These are phyloP conservation scores for Cladosporium phlei DNA, from an alignment of 2,329 filamentous ascomycete species.

Conservation along the genomic window DNA sequence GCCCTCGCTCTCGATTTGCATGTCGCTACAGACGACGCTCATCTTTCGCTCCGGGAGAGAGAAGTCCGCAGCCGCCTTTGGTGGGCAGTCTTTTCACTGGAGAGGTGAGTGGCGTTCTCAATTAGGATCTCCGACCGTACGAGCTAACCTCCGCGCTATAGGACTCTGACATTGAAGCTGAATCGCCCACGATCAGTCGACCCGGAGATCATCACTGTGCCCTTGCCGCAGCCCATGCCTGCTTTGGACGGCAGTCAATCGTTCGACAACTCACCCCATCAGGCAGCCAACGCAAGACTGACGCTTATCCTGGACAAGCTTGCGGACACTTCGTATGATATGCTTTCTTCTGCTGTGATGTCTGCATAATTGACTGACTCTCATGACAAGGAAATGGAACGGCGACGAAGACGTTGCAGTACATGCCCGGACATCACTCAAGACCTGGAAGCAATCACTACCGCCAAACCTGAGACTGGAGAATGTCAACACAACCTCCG, in stretches of 20 bases:
- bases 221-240: neutral
- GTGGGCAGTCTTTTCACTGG: conserved; percentile 11
- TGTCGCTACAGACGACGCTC: neutral
- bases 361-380: neutral
- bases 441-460: conserved; percentile 6
- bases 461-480: neutral
- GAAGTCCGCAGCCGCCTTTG: conserved; percentile 6
- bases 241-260: neutral
- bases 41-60: neutral
- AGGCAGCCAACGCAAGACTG: conserved; percentile 5
- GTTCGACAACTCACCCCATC: conserved; percentile 9
- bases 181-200: conserved; percentile 10
- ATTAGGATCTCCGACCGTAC: neutral
- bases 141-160: neutral
- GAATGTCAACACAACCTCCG: neutral
- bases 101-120: neutral
- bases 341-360: neutral
- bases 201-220: neutral
- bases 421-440: neutral
- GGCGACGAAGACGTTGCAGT: neutral
- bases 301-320: conserved; percentile 6
- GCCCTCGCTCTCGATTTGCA: conserved; percentile 8
- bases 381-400: neutral
- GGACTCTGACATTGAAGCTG: conserved; percentile 7
- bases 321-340: neutral